Percentiles rank a stretch among this genome's conserved stretches.
These are phyloP conservation scores for Lasiosphaeris hirsuta DNA, from an alignment of 495 filamentous ascomycete genomes.

Conservation along the genomic window DNA sequence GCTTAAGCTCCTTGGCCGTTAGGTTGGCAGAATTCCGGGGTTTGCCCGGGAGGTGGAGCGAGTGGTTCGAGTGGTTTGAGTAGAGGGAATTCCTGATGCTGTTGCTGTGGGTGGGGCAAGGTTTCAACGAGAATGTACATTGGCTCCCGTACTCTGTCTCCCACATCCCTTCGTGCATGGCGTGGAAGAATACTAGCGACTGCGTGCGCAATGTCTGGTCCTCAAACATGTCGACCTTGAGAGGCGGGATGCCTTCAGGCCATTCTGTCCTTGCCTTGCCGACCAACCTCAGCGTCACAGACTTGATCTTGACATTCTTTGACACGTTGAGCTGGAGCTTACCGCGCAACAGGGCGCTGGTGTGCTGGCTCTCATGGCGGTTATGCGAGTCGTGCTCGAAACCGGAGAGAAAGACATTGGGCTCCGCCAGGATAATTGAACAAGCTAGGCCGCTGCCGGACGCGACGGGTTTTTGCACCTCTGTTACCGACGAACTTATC, in stretches of 20 bases:
- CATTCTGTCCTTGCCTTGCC: conserved; percentile 89
- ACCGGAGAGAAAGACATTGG: conserved; percentile 83
- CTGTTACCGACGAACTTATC: conserved; percentile 39
- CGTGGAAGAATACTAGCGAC: conserved; percentile 80
- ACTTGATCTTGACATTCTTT: conserved; percentile 92
- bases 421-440: conserved; percentile 78
- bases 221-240: conserved; percentile 79
- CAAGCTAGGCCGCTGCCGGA: conserved; percentile 70
- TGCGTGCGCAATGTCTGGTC: conserved; percentile 73
- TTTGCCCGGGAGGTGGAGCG: conserved; percentile 21
- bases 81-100: conserved; percentile 40
- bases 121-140: conserved; percentile 45
- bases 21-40: conserved; percentile 32
- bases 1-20: conserved; percentile 48
- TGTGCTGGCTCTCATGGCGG: conserved; percentile 49
- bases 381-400: conserved; percentile 77
- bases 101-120: conserved; percentile 24
- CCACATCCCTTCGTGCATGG: conserved; percentile 53
- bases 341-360: conserved; percentile 81
- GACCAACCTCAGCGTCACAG: conserved; percentile 81
- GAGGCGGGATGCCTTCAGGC: conserved; percentile 95
- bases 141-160: conserved; percentile 59
- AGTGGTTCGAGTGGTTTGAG: conserved; percentile 36
- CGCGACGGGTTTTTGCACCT: conserved; percentile 65
- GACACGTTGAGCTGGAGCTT: conserved; percentile 77